Conservation (phyloP, 1,284 basidiomycete species). For the Malassezia psittaci region DNA sequence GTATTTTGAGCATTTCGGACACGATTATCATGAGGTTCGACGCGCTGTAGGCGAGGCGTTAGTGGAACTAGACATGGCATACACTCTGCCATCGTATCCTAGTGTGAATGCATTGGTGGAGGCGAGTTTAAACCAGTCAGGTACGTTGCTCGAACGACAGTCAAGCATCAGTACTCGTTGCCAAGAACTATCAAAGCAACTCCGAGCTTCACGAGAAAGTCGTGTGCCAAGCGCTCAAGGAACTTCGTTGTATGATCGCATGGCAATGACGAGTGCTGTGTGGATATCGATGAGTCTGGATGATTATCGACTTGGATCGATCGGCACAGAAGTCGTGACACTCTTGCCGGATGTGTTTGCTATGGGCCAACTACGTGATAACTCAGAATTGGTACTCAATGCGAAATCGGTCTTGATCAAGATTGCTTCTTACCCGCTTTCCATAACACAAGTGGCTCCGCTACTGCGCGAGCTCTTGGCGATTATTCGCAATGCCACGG, state of each 20-base stretch:
- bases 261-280: conserved; percentile 31
- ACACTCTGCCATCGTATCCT: conserved; percentile 61
- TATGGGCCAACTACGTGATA: conserved; percentile 44
- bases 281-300: conserved; percentile 44
- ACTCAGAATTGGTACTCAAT: conserved; percentile 32
- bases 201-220: conserved; percentile 40
- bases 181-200: conserved; percentile 52
- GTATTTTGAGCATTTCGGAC: conserved; percentile 39
- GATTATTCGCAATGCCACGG: conserved; percentile 25
- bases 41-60: conserved; percentile 48
- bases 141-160: conserved; percentile 48
- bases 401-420: conserved; percentile 34
- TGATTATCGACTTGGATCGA: conserved; percentile 37
- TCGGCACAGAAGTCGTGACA: conserved; percentile 31
- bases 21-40: conserved; percentile 48
- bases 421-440: conserved; percentile 34
- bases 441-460: conserved; percentile 21
- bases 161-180: conserved; percentile 50
- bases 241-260: conserved; percentile 40
- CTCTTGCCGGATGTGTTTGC: conserved; percentile 43
- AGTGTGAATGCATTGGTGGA: conserved; percentile 59
- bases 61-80: conserved; percentile 47
- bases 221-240: conserved; percentile 49
- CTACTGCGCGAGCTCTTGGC: conserved; percentile 30
- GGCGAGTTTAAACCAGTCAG: conserved; percentile 56